Percentiles rank a stretch among this genome's conserved stretches.
Conservation (phyloP, 208 protist genomes). For the Trichomonas gallinae region DNA sequence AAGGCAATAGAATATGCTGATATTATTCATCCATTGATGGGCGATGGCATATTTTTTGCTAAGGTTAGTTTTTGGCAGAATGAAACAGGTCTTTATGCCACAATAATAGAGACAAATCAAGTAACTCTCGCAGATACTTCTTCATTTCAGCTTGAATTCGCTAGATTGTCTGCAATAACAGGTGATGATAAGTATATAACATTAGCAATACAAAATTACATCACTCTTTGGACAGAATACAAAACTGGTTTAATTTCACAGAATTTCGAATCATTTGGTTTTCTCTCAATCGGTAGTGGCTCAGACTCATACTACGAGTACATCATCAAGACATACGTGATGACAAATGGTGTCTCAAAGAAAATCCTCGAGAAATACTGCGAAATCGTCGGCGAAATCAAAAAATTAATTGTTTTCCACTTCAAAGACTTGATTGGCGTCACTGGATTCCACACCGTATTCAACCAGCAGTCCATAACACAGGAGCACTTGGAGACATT, state of each 20-base stretch:
- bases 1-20: constrained; percentile 37
- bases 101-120: neutral
- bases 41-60: neutral
- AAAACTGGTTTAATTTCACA: neutral
- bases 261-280: neutral
- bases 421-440: neutral
- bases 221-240: neutral
- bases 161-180: constrained; percentile 45
- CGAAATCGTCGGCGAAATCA: neutral
- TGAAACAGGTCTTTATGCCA: neutral
- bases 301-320: neutral
- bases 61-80: constrained; percentile 13
- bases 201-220: neutral
- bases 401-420: neutral
- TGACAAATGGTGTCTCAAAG: neutral
- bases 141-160: constrained; percentile 58
- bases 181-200: constrained; percentile 38
- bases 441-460: neutral
- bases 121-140: constrained; percentile 42
- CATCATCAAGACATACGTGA: neutral
- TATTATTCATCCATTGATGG: constrained; percentile 45
- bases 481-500: neutral
- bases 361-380: neutral
- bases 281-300: neutral
- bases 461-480: neutral